Base-by-base conservation (phyloP, 495 filamentous ascomycete species). In the Lepidopterella palustris region DNA sequence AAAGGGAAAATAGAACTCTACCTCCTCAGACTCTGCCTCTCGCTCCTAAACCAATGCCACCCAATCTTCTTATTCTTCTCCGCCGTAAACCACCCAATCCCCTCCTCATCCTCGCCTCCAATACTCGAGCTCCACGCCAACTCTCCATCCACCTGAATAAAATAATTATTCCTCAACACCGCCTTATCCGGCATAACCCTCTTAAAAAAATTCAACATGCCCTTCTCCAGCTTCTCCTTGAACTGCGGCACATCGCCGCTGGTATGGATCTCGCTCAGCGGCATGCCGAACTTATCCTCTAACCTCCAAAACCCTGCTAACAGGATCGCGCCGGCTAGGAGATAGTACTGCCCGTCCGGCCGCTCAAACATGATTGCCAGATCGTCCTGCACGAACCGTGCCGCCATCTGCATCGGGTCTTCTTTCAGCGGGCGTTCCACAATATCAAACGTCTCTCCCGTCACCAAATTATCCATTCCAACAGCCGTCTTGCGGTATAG, bases 301-400 rank as follows among this genome's bases (percentile, higher is more conserved):
- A 95, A 80, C 6, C 89, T 83, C 91, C 90, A 95, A 76, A 95
- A 96, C 0, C 90, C 90, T 0, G 90, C 82, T 0, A 96, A 78
- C 9, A 95, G 77, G 53, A 93, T 85, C 5, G 85, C 79, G 11
- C 90, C 91, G 2, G 89, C 88, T 0, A 90, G 78, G 1, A 95
- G 82, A 71, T 92, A 89, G 73, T 96, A 95, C 70, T 92, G 84
- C 24, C 88, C 87, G 66, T 95, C 88, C 1, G 76, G 69, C 27
- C 75, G 78, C 71, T 95, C 88, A 66, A 95, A 78, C 90, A 96
- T 95, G 23, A 95, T 79, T 1, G 89, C 89, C 0, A 95, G 73
- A 68, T 95, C 91, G 68, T 95, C 91, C 75, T 95, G 91, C 21
- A 89, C 75, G 31, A 93, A 78, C 10, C 89, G 82, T 4, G 83